A percentile compares a stretch with the other conserved stretches of the same genome.
These are phyloP conservation scores for Staphylotrichum tortipilum DNA, from an alignment of 495 filamentous ascomycete species.

Conservation along the genomic window DNA sequence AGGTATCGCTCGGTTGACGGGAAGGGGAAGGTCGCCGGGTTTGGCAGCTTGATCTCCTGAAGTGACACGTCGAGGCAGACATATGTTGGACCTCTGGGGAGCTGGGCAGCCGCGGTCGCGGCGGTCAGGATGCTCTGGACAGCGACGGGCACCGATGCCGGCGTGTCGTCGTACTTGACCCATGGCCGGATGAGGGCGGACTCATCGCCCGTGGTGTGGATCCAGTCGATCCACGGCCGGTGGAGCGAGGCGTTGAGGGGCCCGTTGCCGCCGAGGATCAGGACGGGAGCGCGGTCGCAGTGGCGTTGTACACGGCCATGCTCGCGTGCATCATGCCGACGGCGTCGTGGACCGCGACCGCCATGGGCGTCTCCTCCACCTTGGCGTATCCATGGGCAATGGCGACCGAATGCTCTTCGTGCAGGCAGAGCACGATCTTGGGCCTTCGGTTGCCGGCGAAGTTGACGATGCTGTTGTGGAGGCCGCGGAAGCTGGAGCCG, in stretches of 20 bases:
- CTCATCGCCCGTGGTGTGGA: neutral
- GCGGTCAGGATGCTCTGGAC: neutral
- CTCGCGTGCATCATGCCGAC: neutral
- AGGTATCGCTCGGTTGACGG: neutral
- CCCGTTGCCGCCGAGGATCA: neutral
- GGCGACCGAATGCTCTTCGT: conserved; percentile 1
- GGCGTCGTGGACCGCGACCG: neutral
- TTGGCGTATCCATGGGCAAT: conserved; percentile 2
- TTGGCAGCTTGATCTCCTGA: neutral
- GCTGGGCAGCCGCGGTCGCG: neutral
- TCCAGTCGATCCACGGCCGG: neutral
- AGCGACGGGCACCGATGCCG: neutral
- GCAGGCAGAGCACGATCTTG: neutral
- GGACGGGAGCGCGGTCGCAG: neutral
- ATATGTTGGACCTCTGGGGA: neutral
- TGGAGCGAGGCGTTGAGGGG: neutral
- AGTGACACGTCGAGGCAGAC: neutral
- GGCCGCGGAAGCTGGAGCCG: neutral
- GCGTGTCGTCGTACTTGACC: conserved; percentile 1
- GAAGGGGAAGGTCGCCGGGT: neutral
- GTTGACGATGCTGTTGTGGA: conserved; percentile 5
- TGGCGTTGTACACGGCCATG: conserved; percentile 1
- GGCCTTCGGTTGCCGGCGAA: neutral
- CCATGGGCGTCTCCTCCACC: neutral
- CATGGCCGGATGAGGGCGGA: neutral